A percentile compares a stretch with the other conserved stretches of the same genome.
phyloP scores from a whole-genome alignment of 202 grass and related monocot species.

The Brachypodium distachyon region DNA sequence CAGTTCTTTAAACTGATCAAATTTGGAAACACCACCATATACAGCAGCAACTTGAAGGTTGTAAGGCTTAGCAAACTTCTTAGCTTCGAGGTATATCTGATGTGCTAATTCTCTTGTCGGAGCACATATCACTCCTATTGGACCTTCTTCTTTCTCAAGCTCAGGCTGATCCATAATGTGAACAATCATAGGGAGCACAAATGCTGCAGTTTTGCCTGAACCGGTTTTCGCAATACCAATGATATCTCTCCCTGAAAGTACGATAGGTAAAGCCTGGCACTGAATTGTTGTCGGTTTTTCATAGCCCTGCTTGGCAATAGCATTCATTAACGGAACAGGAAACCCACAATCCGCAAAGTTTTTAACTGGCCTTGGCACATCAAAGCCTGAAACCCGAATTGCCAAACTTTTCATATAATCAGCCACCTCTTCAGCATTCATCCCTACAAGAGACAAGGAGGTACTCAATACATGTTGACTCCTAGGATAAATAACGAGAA shows the following conservation, averaged over 20 bases:
- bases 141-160: conserved; percentile 93
- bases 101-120: conserved; percentile 97
- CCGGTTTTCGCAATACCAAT: conserved; percentile 99
- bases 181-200: conserved; percentile 98
- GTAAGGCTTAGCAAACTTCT: conserved; percentile 97
- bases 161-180: conserved; percentile 99
- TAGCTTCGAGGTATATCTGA: conserved; percentile 98
- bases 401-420: conserved; percentile 88
- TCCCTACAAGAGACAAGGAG: conserved; percentile 43
- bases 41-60: conserved; percentile 90
- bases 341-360: conserved; percentile 86
- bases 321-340: conserved; percentile 67
- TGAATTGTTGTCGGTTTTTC: conserved; percentile 97
- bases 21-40: conserved; percentile 97
- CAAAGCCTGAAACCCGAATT: conserved; percentile 92
- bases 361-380: conserved; percentile 78
- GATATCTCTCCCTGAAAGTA: conserved; percentile 93
- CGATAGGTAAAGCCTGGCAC: conserved; percentile 85
- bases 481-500: conserved; percentile 3
- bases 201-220: conserved; percentile 96
- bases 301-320: conserved; percentile 86
- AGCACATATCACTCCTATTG: conserved; percentile 94
- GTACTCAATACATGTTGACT: conserved; percentile 8
- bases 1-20: conserved; percentile 95
- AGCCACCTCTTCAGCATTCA: conserved; percentile 64